Evolutionary conservation across 148 eudicot species (phyloP).

Genomic region (Polygonum aviculare): DNA sequence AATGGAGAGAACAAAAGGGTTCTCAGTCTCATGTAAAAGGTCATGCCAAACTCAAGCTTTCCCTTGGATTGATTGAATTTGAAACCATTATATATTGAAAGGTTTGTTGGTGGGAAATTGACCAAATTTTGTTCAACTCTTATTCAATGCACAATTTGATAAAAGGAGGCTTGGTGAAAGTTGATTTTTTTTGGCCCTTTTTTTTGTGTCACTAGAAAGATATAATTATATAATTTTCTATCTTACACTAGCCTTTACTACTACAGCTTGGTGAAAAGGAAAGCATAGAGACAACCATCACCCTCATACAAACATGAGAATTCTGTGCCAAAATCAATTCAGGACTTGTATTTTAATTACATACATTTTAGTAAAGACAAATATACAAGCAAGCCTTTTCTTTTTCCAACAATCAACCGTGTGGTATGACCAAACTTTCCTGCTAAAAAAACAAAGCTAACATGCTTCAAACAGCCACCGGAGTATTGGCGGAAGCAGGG

Average conservation of each 20-base stretch:
- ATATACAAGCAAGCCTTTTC: background rate
- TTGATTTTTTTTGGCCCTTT: too few species aligned
- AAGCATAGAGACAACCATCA: background rate
- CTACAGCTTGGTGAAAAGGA: too few species aligned
- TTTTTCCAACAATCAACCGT: background rate
- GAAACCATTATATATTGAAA: too few species aligned
- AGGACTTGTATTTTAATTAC: conserved; percentile 6
- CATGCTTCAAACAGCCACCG: conserved; percentile 54
- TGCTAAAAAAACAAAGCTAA: background rate
- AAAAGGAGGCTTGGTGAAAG: too few species aligned
- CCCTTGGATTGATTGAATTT: background rate
- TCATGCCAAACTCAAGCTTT: conserved; percentile 22
- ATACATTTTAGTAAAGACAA: background rate
- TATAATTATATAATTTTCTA: too few species aligned
- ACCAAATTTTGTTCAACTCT: too few species aligned
- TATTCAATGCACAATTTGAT: too few species aligned
- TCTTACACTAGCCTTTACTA: too few species aligned
- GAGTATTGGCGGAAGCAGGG: conserved; percentile 29
- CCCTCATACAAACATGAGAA: background rate
- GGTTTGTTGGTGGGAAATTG: too few species aligned
- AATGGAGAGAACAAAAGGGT: conserved; percentile 14
- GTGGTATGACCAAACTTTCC: background rate
- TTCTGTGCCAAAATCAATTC: conserved; percentile 6
- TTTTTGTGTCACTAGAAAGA: too few species aligned
- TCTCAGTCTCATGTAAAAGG: conserved; percentile 12